phyloP scores from a whole-genome alignment of 441 rosid species.

The Adansonia gregorii region DNA sequence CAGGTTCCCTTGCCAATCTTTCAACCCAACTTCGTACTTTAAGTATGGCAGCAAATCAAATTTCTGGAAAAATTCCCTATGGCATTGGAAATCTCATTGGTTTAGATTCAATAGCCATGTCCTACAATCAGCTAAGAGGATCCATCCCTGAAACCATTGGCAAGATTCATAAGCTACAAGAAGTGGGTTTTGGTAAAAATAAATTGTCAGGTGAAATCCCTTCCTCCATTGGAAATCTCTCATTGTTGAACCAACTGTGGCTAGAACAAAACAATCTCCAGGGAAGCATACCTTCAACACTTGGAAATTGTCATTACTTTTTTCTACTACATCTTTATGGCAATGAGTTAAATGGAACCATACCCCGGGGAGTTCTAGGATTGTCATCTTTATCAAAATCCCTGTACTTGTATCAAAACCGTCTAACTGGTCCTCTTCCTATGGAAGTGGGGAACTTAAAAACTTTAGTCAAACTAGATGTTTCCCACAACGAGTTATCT shows the following conservation, averaged over 20 bases:
- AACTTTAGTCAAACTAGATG: background rate
- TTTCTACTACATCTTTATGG: background rate
- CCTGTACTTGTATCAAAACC: constrained; percentile 8
- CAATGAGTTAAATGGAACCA: constrained; percentile 20
- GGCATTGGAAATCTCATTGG: background rate
- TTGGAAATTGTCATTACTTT: constrained; percentile 9
- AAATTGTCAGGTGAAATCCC: constrained; percentile 3
- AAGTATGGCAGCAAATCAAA: background rate
- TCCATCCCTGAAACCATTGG: constrained; percentile 6
- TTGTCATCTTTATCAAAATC: background rate
- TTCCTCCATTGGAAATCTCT: background rate
- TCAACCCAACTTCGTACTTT: background rate
- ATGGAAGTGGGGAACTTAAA: constrained; percentile 16
- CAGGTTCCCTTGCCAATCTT: constrained; percentile 20
- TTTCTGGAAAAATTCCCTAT: background rate
- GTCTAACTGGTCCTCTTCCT: constrained; percentile 27
- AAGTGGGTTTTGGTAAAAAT: background rate
- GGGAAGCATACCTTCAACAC: constrained; percentile 22
- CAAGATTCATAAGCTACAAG: constrained; percentile 4
- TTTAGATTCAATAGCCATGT: background rate
- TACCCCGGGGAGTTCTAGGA: constrained; percentile 5
- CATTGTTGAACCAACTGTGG: background rate
- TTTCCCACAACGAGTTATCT: constrained; percentile 17
- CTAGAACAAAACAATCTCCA: constrained; percentile 9
- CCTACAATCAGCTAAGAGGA: background rate